These are phyloP conservation scores for Aspergillus intermedius DNA, from an alignment of 2,329 filamentous ascomycete genomes.

Conservation along the genomic window DNA sequence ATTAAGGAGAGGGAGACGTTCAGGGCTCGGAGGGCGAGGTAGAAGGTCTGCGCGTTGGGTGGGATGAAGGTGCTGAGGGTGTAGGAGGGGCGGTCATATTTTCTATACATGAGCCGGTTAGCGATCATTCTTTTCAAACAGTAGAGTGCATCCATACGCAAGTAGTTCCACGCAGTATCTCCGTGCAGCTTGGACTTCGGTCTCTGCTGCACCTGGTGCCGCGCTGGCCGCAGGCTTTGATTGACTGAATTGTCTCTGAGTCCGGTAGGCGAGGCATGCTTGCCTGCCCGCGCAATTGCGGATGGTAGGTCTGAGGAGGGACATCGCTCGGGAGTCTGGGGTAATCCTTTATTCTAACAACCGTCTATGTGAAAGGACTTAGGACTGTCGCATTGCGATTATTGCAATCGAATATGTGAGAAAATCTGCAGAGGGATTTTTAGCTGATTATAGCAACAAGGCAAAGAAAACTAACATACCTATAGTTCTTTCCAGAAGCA, in stretches of 20 bases:
- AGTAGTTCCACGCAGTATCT: slow-evolving; percentile 56
- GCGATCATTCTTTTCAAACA: neutral
- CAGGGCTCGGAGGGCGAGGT: slow-evolving; percentile 82
- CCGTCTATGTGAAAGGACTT: neutral
- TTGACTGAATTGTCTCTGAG: slow-evolving; percentile 16
- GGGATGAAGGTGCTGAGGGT: slow-evolving; percentile 82
- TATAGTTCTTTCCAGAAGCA: neutral
- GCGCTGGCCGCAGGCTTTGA: slow-evolving; percentile 12
- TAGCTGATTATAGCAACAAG: neutral
- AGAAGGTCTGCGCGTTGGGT: slow-evolving; percentile 65
- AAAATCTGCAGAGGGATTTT: neutral
- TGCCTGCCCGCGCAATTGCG: slow-evolving; percentile 13
- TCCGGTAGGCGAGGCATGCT: slow-evolving; percentile 7
- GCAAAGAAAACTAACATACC: neutral
- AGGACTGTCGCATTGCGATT: neutral
- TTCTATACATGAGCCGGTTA: slow-evolving; percentile 45
- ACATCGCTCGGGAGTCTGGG: slow-evolving; percentile 9
- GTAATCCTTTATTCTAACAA: neutral
- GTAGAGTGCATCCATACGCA: slow-evolving; percentile 32
- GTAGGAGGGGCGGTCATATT: slow-evolving; percentile 83
- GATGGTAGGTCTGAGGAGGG: slow-evolving; percentile 14
- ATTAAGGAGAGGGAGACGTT: slow-evolving; percentile 89
- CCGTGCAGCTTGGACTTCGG: slow-evolving; percentile 50
- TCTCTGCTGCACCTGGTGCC: slow-evolving; percentile 24
- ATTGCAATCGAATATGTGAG: neutral